Evolutionary conservation across 1,284 basidiomycete species (phyloP).

Genomic region (Irpex rosettiformis): DNA sequence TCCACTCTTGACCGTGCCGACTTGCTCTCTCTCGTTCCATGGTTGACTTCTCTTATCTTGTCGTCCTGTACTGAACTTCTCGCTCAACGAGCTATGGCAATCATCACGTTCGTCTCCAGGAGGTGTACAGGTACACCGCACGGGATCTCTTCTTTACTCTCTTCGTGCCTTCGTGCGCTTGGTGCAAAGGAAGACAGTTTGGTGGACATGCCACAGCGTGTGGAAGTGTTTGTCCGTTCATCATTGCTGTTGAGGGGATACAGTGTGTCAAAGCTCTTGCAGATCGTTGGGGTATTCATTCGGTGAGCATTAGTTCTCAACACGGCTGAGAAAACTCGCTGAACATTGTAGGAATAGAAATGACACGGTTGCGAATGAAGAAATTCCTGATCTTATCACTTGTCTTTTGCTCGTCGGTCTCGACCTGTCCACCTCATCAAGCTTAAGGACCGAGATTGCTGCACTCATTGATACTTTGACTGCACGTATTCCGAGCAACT

Average conservation of each 20-base stretch:
- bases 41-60: conserved; percentile 23
- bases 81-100: neutral
- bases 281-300: conserved; percentile 35
- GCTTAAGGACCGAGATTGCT: conserved; percentile 43
- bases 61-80: conserved; percentile 12
- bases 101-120: neutral
- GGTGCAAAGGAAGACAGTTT: conserved; percentile 19
- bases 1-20: conserved; percentile 12
- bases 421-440: conserved; percentile 43
- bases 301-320: conserved; percentile 3
- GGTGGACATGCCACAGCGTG: neutral
- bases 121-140: neutral
- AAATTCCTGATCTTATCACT: conserved; percentile 49
- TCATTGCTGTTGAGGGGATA: neutral
- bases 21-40: conserved; percentile 17
- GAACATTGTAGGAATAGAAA: neutral
- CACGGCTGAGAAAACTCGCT: no score
- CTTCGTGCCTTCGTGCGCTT: neutral
- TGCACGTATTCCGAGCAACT: conserved; percentile 29
- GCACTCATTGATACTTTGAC: conserved; percentile 44
- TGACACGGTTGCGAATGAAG: conserved; percentile 29
- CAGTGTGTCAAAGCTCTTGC: conserved; percentile 27
- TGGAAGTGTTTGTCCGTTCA: neutral
- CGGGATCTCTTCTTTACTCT: conserved; percentile 18
- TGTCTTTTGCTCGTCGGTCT: conserved; percentile 52